Percentiles rank a stretch among this genome's conserved stretches.
Conservation (phyloP, 1,139 yeast species). For the Lodderomyces orthopsilosis region DNA sequence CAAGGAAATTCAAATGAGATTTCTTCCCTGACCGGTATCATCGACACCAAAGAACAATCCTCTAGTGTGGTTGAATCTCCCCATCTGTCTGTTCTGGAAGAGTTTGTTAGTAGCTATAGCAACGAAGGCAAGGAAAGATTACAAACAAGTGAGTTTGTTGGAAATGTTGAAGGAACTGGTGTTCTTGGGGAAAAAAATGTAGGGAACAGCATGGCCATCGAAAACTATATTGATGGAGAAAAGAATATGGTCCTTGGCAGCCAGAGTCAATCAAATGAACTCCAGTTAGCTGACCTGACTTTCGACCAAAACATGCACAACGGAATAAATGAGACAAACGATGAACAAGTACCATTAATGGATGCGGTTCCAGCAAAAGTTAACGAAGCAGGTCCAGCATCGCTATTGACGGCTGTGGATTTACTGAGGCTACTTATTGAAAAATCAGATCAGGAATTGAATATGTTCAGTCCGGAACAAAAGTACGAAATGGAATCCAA, state of each 20-base stretch:
- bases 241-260: background rate
- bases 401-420: constrained; percentile 1
- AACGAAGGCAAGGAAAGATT: no score
- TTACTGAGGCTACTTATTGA: constrained; percentile 7
- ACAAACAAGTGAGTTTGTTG: background rate
- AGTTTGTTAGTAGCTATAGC: no score
- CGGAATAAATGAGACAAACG: no score
- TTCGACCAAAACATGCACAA: no score
- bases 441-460: constrained; percentile 18
- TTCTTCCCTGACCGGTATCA: no score
- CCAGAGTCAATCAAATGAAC: background rate
- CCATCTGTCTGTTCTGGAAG: no score
- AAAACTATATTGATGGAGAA: background rate
- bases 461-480: constrained; percentile 18
- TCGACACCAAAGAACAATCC: no score
- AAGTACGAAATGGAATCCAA: constrained; percentile 30
- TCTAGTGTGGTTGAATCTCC: no score
- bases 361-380: no score
- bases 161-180: background rate
- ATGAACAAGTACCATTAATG: no score
- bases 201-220: background rate
- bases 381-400: background rate
- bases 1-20: background rate
- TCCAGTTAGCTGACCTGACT: no score
- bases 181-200: background rate